These are phyloP conservation scores for Coemansia umbellata DNA, from an alignment of 192 early-diverging fungal genomes.

Conservation along the genomic window DNA sequence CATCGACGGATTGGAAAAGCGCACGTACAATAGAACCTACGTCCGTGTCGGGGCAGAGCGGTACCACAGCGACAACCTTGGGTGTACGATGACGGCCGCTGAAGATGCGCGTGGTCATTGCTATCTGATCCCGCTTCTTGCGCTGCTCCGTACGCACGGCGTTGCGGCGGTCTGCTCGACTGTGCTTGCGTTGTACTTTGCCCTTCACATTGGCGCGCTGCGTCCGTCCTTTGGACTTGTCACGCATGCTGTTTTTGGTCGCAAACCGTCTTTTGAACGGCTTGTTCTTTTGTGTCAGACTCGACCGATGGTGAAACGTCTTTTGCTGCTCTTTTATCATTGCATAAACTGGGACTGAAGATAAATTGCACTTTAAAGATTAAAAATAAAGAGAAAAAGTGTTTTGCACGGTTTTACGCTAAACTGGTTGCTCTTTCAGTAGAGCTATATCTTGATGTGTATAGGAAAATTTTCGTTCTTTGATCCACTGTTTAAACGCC, in stretches of 20 bases:
- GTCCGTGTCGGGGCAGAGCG: conserved; percentile 78
- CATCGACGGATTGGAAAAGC: conserved; percentile 53
- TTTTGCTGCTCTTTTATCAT: conserved; percentile 34
- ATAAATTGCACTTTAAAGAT: not conserved
- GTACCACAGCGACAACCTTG: conserved; percentile 87
- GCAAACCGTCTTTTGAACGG: conserved; percentile 93
- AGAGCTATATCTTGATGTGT: not conserved
- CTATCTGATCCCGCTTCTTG: conserved; percentile 74
- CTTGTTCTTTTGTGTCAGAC: conserved; percentile 91
- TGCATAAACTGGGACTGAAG: not conserved
- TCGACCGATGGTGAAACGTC: conserved; percentile 66
- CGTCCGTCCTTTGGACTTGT: conserved; percentile 79
- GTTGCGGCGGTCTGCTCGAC: conserved; percentile 78
- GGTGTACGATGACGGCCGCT: conserved; percentile 76
- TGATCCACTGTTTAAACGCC: no score
- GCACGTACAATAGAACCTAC: conserved; percentile 44
- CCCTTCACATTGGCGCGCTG: conserved; percentile 59
- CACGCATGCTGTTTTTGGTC: conserved; percentile 74
- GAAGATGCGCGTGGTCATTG: conserved; percentile 74
- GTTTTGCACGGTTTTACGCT: not conserved
- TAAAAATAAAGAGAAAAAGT: conserved; percentile 8
- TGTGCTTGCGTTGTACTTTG: conserved; percentile 51
- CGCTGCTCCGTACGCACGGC: conserved; percentile 72
- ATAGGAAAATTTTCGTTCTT: no score
- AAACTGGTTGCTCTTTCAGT: not conserved